phyloP scores from a whole-genome alignment of 768 basidiomycete genomes.

The Sarcodon sp. region DNA sequence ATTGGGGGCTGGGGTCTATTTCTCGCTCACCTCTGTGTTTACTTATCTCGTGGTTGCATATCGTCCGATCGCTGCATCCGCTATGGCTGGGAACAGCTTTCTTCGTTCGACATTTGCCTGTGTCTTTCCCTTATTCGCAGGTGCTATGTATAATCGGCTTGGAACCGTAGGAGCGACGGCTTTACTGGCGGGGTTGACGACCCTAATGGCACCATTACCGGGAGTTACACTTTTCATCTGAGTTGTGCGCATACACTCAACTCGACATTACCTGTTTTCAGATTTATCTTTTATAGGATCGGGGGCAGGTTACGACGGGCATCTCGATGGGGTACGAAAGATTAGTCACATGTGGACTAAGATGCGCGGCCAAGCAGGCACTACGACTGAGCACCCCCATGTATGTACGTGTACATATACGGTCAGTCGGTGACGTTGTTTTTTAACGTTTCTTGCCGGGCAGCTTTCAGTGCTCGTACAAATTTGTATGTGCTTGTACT shows the following conservation, averaged over 20 bases:
- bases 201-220: slow-evolving; percentile 24
- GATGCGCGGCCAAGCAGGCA: no score
- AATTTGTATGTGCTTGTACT: no score
- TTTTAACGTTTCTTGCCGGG: no score
- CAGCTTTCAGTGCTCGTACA: no score
- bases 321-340: no score
- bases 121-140: slow-evolving; percentile 27
- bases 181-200: slow-evolving; percentile 25
- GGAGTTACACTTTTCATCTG: slow-evolving; percentile 6
- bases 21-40: slow-evolving; percentile 58
- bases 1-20: slow-evolving; percentile 44
- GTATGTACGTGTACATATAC: no score
- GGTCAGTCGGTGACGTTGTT: no score
- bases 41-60: slow-evolving; percentile 42
- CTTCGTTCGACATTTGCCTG: slow-evolving; percentile 26
- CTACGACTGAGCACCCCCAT: no score
- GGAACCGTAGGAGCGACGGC: slow-evolving; percentile 26
- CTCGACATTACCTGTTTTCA: neutral
- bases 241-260: no score
- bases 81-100: slow-evolving; percentile 53
- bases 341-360: no score
- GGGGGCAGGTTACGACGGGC: slow-evolving; percentile 2
- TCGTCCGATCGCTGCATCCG: slow-evolving; percentile 40
- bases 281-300: slow-evolving; percentile 8
- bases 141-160: slow-evolving; percentile 24